phyloP scores from a whole-genome alignment of 1,284 basidiomycete species.

The Puccinia hordei region DNA sequence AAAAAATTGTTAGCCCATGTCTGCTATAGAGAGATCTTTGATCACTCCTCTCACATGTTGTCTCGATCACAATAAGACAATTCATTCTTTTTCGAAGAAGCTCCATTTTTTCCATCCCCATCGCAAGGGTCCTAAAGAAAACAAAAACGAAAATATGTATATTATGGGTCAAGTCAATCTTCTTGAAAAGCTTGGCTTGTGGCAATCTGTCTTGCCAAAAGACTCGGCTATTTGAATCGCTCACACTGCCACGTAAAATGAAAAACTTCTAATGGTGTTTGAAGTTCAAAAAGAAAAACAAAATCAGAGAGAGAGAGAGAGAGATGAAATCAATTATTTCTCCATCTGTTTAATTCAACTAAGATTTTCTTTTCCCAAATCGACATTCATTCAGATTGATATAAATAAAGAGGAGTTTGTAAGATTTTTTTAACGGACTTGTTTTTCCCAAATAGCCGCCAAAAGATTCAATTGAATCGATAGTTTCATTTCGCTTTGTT shows the following conservation, averaged over 20 bases:
- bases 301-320: too few species aligned
- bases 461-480: conserved; percentile 47
- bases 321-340: too few species aligned
- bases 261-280: conserved; percentile 47
- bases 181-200: too few species aligned
- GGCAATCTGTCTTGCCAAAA: not conserved
- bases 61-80: conserved; percentile 34
- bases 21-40: not conserved
- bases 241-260: conserved; percentile 47
- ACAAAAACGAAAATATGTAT: too few species aligned
- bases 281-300: too few species aligned
- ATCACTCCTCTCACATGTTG: conserved; percentile 30
- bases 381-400: not conserved
- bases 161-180: too few species aligned
- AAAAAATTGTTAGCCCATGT: not conserved
- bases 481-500: conserved; percentile 47
- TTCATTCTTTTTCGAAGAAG: conserved; percentile 26
- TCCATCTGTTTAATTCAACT: too few species aligned
- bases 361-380: not conserved
- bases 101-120: conserved; percentile 33
- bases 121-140: conserved; percentile 33
- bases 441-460: conserved; percentile 48
- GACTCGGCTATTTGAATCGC: not conserved
- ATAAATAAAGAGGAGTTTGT: too few species aligned
- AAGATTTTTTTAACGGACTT: conserved; percentile 29